A percentile compares a stretch with the other conserved stretches of the same genome.
phyloP scores from a whole-genome alignment of 1,284 basidiomycete genomes.

The Irpex rosettiformis region DNA sequence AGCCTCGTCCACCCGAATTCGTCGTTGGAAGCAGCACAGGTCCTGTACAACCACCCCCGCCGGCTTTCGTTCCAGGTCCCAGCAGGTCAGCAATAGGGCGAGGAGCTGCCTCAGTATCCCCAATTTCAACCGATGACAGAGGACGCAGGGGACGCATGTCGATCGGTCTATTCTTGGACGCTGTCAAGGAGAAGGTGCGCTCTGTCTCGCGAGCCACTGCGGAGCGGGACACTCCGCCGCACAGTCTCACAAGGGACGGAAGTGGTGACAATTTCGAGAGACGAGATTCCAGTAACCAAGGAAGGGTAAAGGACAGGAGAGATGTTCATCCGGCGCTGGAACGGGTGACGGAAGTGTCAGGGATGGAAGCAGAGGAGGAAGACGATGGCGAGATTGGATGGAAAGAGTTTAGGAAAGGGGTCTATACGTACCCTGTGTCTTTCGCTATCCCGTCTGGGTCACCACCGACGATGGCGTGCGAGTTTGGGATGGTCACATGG shows the following conservation, averaged over 20 bases:
- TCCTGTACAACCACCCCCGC: slow-evolving; percentile 14
- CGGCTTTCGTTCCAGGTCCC: slow-evolving; percentile 9
- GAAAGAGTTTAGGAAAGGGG: slow-evolving; percentile 92
- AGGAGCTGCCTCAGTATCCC: not conserved
- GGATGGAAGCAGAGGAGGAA: slow-evolving; percentile 41
- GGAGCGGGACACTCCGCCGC: slow-evolving; percentile 21
- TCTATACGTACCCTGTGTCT: slow-evolving; percentile 92
- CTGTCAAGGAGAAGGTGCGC: slow-evolving; percentile 39
- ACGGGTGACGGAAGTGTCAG: slow-evolving; percentile 36
- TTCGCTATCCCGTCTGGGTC: slow-evolving; percentile 81
- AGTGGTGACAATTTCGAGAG: slow-evolving; percentile 2
- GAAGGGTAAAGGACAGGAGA: slow-evolving; percentile 24
- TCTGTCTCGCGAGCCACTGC: slow-evolving; percentile 32
- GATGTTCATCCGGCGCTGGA: slow-evolving; percentile 19
- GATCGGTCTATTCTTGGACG: slow-evolving; percentile 35
- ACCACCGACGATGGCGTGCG: slow-evolving; percentile 78
- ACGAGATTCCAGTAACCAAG: slow-evolving; percentile 16
- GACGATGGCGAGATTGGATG: slow-evolving; percentile 60
- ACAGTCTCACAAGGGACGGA: slow-evolving; percentile 14
- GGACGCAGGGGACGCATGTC: slow-evolving; percentile 36
- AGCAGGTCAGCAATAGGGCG: slow-evolving; percentile 7
- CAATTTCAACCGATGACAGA: slow-evolving; percentile 20
- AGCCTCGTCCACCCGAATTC: slow-evolving; percentile 22
- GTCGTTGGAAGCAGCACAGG: slow-evolving; percentile 22
- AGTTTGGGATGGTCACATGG: slow-evolving; percentile 82